A percentile compares a stretch with the other conserved stretches of the same genome.
Evolutionary conservation across 805 yeast genomes (phyloP).

Genomic region (Kazachstania kunashirensis): DNA sequence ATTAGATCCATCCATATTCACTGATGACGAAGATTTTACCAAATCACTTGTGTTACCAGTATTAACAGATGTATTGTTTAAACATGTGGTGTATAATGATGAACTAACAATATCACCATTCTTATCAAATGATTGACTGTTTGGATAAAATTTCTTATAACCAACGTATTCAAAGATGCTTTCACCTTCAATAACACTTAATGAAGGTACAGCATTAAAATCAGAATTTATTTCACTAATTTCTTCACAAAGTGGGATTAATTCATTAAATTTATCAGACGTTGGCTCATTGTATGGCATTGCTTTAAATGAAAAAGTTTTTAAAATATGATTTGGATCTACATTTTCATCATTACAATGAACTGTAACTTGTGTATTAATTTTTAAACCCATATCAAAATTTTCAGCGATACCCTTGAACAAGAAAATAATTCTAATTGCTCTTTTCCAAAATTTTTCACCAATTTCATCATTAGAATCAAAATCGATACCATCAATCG

Average conservation of each 20-base stretch:
- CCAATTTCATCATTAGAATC: constrained; percentile 31
- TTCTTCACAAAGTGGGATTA: constrained; percentile 14
- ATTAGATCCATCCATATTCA: not conserved
- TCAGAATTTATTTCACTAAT: constrained; percentile 16
- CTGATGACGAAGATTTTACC: not conserved
- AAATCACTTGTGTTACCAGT: not conserved
- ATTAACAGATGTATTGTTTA: constrained; percentile 6
- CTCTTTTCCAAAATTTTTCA: constrained; percentile 27
- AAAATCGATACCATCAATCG: constrained; percentile 51
- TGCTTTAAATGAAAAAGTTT: constrained; percentile 20
- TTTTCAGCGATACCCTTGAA: constrained; percentile 25
- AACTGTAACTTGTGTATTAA: constrained; percentile 11
- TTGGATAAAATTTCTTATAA: constrained; percentile 22
- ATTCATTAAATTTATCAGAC: constrained; percentile 6
- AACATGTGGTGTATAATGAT: constrained; percentile 26
- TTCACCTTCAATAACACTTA: constrained; percentile 22
- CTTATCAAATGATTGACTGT: constrained; percentile 25
- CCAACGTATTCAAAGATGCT: constrained; percentile 28
- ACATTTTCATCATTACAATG: constrained; percentile 11
- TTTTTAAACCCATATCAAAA: constrained; percentile 10
- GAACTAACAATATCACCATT: constrained; percentile 28
- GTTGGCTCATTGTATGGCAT: constrained; percentile 6
- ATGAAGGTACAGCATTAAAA: constrained; percentile 15
- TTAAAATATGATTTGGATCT: constrained; percentile 11
- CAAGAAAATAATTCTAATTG: constrained; percentile 23